phyloP scores from a whole-genome alignment of 495 filamentous ascomycete genomes.

The Penicillium canescens region DNA sequence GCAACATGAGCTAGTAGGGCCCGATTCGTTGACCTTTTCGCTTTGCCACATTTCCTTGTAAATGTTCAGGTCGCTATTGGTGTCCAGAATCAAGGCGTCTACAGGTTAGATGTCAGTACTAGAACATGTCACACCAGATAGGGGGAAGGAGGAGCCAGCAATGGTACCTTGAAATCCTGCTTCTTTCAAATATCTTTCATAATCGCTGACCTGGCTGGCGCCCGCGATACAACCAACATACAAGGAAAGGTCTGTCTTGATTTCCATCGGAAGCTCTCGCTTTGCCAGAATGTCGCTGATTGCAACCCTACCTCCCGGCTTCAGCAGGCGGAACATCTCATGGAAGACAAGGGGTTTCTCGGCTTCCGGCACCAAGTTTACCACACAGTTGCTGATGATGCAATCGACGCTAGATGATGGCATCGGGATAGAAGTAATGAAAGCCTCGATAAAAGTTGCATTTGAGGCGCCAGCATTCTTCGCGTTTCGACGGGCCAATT shows the following conservation, averaged over 20 bases:
- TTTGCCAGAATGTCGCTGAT: slow-evolving; percentile 65
- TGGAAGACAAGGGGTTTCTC: slow-evolving; percentile 59
- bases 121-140: not conserved
- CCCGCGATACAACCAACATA: slow-evolving; percentile 65
- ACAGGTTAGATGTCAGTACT: not conserved
- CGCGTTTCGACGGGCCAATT: slow-evolving; percentile 43
- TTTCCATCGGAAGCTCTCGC: slow-evolving; percentile 47
- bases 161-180: slow-evolving; percentile 56
- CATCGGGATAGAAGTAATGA: slow-evolving; percentile 55
- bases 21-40: not conserved
- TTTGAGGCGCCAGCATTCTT: slow-evolving; percentile 43
- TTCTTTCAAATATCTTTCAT: slow-evolving; percentile 53
- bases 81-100: slow-evolving; percentile 57
- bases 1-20: slow-evolving; percentile 4
- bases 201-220: slow-evolving; percentile 53
- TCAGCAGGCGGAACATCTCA: slow-evolving; percentile 63
- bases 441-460: slow-evolving; percentile 50
- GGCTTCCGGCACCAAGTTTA: slow-evolving; percentile 61
- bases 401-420: slow-evolving; percentile 48
- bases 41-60: slow-evolving; percentile 38
- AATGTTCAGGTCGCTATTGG: slow-evolving; percentile 56
- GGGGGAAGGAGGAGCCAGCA: not conserved
- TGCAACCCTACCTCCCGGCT: slow-evolving; percentile 61
- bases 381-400: slow-evolving; percentile 64
- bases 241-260: slow-evolving; percentile 49